Conservation (phyloP, 1,139 yeast species). For the Kodamaea plutei region DNA sequence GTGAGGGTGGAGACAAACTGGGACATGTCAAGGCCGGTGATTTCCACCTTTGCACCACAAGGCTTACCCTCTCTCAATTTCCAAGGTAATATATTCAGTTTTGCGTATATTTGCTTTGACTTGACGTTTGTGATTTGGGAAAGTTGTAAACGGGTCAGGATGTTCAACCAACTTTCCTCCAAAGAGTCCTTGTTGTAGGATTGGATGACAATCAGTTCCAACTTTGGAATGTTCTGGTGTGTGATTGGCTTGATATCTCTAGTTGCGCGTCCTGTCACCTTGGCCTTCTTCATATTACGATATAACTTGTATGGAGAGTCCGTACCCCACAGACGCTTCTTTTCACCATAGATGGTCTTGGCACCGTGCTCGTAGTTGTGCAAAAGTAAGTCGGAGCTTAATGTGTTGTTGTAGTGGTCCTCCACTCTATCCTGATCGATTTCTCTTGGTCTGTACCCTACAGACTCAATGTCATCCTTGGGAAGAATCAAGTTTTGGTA, state of each 20-base stretch:
- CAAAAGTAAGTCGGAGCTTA: constrained; percentile 73
- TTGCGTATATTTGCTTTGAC: constrained; percentile 70
- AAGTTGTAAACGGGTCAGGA: constrained; percentile 74
- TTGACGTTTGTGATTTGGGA: constrained; percentile 93
- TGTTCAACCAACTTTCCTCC: constrained; percentile 67
- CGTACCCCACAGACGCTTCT: constrained; percentile 82
- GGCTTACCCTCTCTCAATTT: constrained; percentile 81
- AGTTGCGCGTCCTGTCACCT: constrained; percentile 62
- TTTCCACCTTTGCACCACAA: constrained; percentile 84
- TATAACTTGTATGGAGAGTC: constrained; percentile 86
- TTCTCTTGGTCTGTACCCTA: constrained; percentile 70
- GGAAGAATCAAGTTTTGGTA: constrained; percentile 64
- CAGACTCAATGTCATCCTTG: constrained; percentile 68
- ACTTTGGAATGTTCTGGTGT: constrained; percentile 64
- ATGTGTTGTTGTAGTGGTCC: constrained; percentile 70
- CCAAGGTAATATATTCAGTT: constrained; percentile 83
- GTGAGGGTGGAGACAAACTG: constrained; percentile 84
- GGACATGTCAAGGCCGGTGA: constrained; percentile 77
- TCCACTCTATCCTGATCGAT: constrained; percentile 76
- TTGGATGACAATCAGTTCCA: constrained; percentile 64
- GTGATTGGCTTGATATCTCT: constrained; percentile 68
- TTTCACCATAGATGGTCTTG: constrained; percentile 54
- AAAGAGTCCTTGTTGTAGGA: constrained; percentile 76
- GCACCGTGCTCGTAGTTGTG: constrained; percentile 71
- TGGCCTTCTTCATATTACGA: constrained; percentile 66